Percentiles rank a stretch among this genome's conserved stretches.
Evolutionary conservation across 768 basidiomycete species (phyloP).

Genomic region (Termitomyces sp.): DNA sequence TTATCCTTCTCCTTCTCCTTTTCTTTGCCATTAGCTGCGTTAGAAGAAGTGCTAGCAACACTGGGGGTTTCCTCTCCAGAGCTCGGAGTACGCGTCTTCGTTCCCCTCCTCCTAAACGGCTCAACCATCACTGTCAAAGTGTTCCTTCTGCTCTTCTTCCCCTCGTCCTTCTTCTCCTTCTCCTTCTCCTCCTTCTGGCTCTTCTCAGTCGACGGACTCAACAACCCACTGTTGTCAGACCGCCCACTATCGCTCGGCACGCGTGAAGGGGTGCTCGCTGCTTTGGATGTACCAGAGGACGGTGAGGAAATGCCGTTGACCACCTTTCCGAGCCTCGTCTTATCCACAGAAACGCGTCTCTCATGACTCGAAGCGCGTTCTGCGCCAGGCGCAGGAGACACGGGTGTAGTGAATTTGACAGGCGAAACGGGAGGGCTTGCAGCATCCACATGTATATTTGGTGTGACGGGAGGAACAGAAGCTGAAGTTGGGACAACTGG

Average conservation of each 20-base stretch:
- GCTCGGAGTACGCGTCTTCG: constrained; percentile 33
- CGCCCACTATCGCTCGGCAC: constrained; percentile 39
- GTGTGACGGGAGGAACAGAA: constrained; percentile 13
- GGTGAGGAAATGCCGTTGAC: constrained; percentile 26
- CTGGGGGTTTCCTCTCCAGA: constrained; percentile 20
- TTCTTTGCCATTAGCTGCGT: constrained; percentile 1
- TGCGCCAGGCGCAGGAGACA: background rate
- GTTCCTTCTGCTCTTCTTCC: constrained; percentile 70
- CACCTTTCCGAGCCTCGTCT: background rate
- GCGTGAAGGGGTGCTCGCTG: constrained; percentile 22
- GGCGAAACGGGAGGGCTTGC: constrained; percentile 40
- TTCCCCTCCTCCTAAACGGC: constrained; percentile 54
- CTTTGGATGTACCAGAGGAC: constrained; percentile 5
- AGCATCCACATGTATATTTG: constrained; percentile 34
- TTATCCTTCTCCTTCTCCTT: background rate
- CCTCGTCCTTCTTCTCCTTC: constrained; percentile 26
- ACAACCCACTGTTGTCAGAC: constrained; percentile 23
- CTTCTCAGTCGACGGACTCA: constrained; percentile 23
- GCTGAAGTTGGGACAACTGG: constrained; percentile 1
- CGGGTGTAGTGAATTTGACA: constrained; percentile 20
- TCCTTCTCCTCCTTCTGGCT: constrained; percentile 17
- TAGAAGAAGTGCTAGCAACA: constrained; percentile 6
- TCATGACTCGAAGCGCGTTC: constrained; percentile 30
- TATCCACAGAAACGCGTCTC: background rate
- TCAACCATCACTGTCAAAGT: constrained; percentile 89